These are phyloP conservation scores for Papiliotrema nemorosa DNA, from an alignment of 1,284 basidiomycete species.

Conservation along the genomic window DNA sequence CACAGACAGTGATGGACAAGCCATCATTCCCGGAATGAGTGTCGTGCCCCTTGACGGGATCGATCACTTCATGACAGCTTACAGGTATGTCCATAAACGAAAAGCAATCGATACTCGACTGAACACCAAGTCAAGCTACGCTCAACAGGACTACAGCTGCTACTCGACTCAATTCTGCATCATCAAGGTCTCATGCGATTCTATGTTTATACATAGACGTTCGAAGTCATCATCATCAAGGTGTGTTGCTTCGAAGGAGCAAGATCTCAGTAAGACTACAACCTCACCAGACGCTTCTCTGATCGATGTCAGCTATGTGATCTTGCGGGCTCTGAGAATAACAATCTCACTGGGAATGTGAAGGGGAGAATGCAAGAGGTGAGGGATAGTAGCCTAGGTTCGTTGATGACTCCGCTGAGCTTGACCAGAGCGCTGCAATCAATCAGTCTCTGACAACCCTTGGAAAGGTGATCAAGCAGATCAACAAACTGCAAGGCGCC, in stretches of 20 bases:
- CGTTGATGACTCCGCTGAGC: not conserved
- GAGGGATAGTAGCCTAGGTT: slow-evolving; percentile 1
- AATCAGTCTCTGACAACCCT: slow-evolving; percentile 78
- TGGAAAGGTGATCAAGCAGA: slow-evolving; percentile 75
- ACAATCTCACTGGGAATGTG: slow-evolving; percentile 80
- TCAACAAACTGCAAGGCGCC: slow-evolving; percentile 62
- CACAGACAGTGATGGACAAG: slow-evolving; percentile 66
- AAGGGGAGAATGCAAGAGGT: slow-evolving; percentile 62
- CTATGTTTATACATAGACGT: slow-evolving; percentile 68
- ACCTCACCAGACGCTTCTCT: not conserved
- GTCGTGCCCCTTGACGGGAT: slow-evolving; percentile 53
- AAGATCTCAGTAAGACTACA: slow-evolving; percentile 61
- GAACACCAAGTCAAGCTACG: not conserved
- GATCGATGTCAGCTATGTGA: slow-evolving; percentile 58
- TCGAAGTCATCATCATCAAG: slow-evolving; percentile 12
- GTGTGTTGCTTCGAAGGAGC: slow-evolving; percentile 56
- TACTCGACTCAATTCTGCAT: slow-evolving; percentile 71
- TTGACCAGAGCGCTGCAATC: slow-evolving; percentile 70
- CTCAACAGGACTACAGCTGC: slow-evolving; percentile 60
- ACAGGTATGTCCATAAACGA: slow-evolving; percentile 61
- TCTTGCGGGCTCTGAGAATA: slow-evolving; percentile 81
- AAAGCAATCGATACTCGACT: not conserved
- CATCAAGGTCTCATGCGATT: slow-evolving; percentile 78
- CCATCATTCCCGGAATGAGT: slow-evolving; percentile 72
- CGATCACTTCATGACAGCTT: slow-evolving; percentile 63